Base-by-base conservation (phyloP, 208 protist genomes). In the Novymonas esmeraldas region DNA sequence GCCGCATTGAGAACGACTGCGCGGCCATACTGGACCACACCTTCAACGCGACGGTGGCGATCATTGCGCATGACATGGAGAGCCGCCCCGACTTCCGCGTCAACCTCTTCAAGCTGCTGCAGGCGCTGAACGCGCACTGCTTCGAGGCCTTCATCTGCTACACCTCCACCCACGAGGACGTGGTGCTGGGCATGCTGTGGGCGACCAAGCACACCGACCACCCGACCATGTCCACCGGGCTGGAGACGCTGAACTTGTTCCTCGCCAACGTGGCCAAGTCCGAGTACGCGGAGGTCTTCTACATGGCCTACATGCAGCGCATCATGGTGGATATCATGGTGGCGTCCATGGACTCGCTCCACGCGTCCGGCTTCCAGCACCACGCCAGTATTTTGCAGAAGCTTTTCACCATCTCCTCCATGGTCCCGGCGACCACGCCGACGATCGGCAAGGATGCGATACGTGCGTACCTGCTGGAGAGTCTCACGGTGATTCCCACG, bases 41-140 rank as follows among this genome's bases (percentile, higher is more conserved):
- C 9, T 99, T 99, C 79, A 94, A 98, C 61, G 81, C 86, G 11
- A 99, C 98, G 2, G 81, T 99, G n/a, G 80, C 88, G 26, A 99
- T 99, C 96, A 99, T 99, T 70, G 98, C 91, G 7, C 89, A 90
- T 22, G 98, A 98, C 74, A 93, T 97, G 52, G 84, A 98, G 61
- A 98, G 98, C 70, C 99, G 90, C 76, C 98, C 98, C 16, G 98
- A 99, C 16, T 98, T 99, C 70, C 91, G 99, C 41, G 81, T 98
- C 6, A 93, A 98, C 70, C 97, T 99, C 44, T 99, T 99, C 70
- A 93, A 93, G 50, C 81, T 99, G 10, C 72, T 99, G 6, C 77
- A 96, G 18, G 90, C 98, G 5, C 92, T 99, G 26, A 99, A 98
- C 70, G 72, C 73, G 22, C 51, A 95, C 68, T 99, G 97, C 76